Evolutionary conservation across 2,329 filamentous ascomycete species (phyloP).

Genomic region (Sphaerulina populicola): DNA sequence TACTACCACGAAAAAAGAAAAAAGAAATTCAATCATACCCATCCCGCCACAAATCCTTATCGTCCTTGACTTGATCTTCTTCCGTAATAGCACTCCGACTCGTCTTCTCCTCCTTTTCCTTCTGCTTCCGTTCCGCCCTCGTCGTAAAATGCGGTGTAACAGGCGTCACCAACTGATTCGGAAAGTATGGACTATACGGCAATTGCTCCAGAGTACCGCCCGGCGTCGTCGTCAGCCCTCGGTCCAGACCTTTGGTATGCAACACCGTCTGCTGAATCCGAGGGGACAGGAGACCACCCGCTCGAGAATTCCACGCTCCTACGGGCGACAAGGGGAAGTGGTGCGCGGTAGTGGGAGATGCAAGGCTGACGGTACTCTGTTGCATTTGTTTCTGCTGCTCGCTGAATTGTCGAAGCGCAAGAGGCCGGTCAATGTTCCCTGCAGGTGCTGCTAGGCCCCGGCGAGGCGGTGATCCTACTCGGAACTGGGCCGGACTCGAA

Average conservation of each 20-base stretch:
- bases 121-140: slow-evolving; percentile 58
- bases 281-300: neutral
- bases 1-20: neutral
- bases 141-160: slow-evolving; percentile 69
- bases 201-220: no score
- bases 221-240: no score
- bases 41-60: slow-evolving; percentile 54
- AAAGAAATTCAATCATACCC: slow-evolving; percentile 14
- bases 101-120: slow-evolving; percentile 54
- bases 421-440: neutral
- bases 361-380: neutral
- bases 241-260: neutral
- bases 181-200: slow-evolving; percentile 66
- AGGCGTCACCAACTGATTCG: slow-evolving; percentile 65
- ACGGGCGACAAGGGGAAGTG: neutral
- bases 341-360: neutral
- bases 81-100: slow-evolving; percentile 46
- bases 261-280: neutral
- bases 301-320: neutral
- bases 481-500: neutral
- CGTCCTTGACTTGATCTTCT: slow-evolving; percentile 54
- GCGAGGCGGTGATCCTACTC: neutral
- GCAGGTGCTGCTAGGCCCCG: neutral
- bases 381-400: slow-evolving; percentile 1
- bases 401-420: neutral